Evolutionary conservation across 129 eudicot genomes (phyloP).

Genomic region (Smallanthus sonchifolius): DNA sequence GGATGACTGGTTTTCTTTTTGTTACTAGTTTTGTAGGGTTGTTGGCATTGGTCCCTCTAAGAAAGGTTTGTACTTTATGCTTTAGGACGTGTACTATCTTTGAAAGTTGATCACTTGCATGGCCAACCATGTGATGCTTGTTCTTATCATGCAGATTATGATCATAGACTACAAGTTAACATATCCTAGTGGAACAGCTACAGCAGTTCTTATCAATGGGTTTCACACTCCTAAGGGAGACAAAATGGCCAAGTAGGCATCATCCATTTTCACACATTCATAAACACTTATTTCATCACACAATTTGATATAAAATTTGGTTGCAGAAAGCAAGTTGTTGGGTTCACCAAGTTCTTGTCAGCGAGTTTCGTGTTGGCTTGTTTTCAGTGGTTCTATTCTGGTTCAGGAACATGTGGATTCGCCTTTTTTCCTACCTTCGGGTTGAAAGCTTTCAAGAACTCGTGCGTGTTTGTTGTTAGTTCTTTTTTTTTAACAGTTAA

Average conservation of each 20-base stretch:
- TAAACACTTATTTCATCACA: background rate
- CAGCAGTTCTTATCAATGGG: conserved; percentile 91
- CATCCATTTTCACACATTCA: background rate
- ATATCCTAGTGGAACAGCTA: conserved; percentile 97
- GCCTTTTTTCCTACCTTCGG: conserved; percentile 60
- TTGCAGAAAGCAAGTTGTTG: conserved; percentile 63
- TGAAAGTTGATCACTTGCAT: conserved; percentile 13
- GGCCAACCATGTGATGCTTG: conserved; percentile 1
- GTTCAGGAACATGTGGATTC: conserved; percentile 58
- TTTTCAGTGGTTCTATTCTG: conserved; percentile 78
- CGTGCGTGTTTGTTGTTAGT: conserved; percentile 31
- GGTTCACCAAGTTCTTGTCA: conserved; percentile 60
- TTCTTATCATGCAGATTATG: conserved; percentile 49
- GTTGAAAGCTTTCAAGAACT: conserved; percentile 54
- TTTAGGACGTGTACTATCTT: conserved; percentile 7
- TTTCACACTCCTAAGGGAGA: conserved; percentile 83
- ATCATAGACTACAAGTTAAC: conserved; percentile 74
- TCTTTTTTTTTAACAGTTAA: no score
- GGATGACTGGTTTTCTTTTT: conserved; percentile 91
- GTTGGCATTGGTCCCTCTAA: conserved; percentile 78
- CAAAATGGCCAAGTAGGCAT: conserved; percentile 71
- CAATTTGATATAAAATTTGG: background rate
- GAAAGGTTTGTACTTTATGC: conserved; percentile 55
- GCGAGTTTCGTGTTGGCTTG: conserved; percentile 68
- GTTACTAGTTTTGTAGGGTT: conserved; percentile 82